Evolutionary conservation across 73 alveolate species (phyloP), one percentile per base, ranked within the genome.

Genomic region (Paramecium biaurelia): DNA sequence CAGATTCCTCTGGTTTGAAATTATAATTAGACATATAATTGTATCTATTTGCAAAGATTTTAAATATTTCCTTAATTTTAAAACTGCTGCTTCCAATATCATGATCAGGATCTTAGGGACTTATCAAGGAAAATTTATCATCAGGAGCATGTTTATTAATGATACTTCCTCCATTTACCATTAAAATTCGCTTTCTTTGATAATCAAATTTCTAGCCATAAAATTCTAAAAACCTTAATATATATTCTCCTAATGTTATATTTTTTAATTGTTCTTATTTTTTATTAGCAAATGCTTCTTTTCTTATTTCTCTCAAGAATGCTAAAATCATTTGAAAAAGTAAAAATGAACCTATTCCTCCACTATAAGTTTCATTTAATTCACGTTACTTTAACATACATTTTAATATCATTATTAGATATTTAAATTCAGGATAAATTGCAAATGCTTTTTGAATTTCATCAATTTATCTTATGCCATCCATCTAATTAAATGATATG

Each of bases 321-420:
- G 96, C 89, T 37, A 97, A 93, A 21, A 97, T 90, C 95, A 98
- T 76, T 74, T 95, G 85, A 92, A 97, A 95, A 34, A 97, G 95
- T 20, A 96, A 92, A 90, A 97, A 98, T 8, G 99, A 95, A 42
- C 99, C 97, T 63, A 98, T 95, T 1, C 99, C 99, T 41, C 99
- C 99, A 68, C 93, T 93, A 89, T 96, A 97, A 21, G 99, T 95
- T 89, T 97, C 99, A 79, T 97, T 93, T 63, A 98, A 94, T 32
- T 96, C 95, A 70, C 99, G 92, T 76, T 96, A 94, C 76, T 96
- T 97, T 30, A 98, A 93, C 74, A 96, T 92, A 92, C 96, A 96
- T 92, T 98, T 98, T 45, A 97, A 43, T 5, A 97, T 96, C 76
- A 96, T 63, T 38, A 96, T 85, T 38, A 98, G 45, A 45, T 95